Conservation (phyloP, 768 basidiomycete species). For the Mycena vitilis region DNA sequence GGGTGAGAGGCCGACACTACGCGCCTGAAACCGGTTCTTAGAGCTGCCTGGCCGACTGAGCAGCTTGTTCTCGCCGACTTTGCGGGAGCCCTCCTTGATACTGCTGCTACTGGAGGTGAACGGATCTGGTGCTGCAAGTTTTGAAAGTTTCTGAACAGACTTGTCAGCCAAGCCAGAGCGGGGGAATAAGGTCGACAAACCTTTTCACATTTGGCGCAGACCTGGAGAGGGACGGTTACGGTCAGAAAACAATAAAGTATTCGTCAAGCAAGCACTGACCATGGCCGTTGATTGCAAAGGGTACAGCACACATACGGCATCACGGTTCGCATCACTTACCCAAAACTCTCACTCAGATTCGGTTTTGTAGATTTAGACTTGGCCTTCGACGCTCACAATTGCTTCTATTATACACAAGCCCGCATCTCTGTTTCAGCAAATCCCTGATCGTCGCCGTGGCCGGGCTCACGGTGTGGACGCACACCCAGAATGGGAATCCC, state of each 20-base stretch:
- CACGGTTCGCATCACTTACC: neutral
- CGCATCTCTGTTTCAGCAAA: slow-evolving; percentile 35
- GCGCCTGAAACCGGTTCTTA: slow-evolving; percentile 82
- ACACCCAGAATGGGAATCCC: slow-evolving; percentile 49
- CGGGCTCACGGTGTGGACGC: slow-evolving; percentile 36
- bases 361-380: slow-evolving; percentile 26
- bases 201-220: slow-evolving; percentile 89
- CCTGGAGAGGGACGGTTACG: slow-evolving; percentile 46
- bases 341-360: slow-evolving; percentile 14
- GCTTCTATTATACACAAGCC: slow-evolving; percentile 22
- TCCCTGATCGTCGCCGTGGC: slow-evolving; percentile 23
- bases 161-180: slow-evolving; percentile 13
- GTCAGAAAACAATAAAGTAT: too few relatives aligned
- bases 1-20: too few relatives aligned
- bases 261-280: neutral
- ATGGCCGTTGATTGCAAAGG: neutral
- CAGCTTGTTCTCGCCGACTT: slow-evolving; percentile 88
- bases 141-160: slow-evolving; percentile 83
- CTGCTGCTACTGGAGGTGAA: slow-evolving; percentile 78
- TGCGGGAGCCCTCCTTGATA: slow-evolving; percentile 85
- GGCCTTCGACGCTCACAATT: slow-evolving; percentile 28
- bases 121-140: slow-evolving; percentile 90
- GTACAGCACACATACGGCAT: neutral
- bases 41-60: slow-evolving; percentile 75
- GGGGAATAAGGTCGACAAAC: slow-evolving; percentile 48